Evolutionary conservation across 805 yeast species (phyloP).

Genomic region (Groenewaldozyma salmanticensis): DNA sequence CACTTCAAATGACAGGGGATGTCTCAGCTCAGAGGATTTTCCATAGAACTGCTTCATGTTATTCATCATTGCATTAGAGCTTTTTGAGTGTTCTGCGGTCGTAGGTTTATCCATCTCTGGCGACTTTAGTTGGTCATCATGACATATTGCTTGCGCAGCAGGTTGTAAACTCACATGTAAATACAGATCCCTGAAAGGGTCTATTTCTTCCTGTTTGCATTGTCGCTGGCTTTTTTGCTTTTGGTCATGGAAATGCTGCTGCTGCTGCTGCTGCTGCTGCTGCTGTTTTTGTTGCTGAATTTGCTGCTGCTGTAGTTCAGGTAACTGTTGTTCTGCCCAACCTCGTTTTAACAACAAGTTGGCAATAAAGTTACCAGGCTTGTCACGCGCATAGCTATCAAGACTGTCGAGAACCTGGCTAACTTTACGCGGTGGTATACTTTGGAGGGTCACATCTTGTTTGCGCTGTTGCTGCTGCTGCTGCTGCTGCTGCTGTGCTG

Average conservation of each 20-base stretch:
- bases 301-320: background rate
- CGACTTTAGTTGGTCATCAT: too few species aligned
- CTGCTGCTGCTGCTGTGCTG: slow-evolving; percentile 4
- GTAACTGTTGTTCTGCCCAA: background rate
- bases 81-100: too few species aligned
- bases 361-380: background rate
- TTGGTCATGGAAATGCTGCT: background rate
- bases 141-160: too few species aligned
- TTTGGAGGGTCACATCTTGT: background rate
- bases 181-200: too few species aligned
- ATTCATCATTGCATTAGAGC: too few species aligned
- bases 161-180: too few species aligned
- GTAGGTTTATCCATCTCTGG: too few species aligned
- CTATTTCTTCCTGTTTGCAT: background rate
- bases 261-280: slow-evolving; percentile 1
- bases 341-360: background rate
- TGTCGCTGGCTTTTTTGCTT: background rate
- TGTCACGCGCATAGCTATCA: background rate
- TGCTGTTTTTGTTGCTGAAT: background rate
- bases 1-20: slow-evolving; percentile 1
- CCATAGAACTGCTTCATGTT: too few species aligned
- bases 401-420: background rate
- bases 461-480: slow-evolving; percentile 1
- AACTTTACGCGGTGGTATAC: too few species aligned
- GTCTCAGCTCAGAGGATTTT: background rate